Percentiles rank a stretch among this genome's conserved stretches.
Conservation (phyloP, 805 yeast genomes). For the Pichia heedii region DNA sequence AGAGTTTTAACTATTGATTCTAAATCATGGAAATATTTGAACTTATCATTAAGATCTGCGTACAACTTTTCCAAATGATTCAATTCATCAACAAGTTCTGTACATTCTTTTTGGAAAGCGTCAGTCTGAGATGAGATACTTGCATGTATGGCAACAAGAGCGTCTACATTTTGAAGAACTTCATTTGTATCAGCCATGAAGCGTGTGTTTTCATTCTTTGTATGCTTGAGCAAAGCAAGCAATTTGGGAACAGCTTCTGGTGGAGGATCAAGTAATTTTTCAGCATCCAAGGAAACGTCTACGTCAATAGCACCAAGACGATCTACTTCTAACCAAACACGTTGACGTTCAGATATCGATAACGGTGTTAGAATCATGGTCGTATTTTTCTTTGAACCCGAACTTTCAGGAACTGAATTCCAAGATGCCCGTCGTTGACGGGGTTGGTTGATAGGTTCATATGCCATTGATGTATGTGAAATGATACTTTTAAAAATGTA, state of each 20-base stretch:
- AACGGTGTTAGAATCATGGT: background rate
- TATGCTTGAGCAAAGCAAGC: background rate
- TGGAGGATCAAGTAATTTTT: background rate
- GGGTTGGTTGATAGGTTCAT: no score
- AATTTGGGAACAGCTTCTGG: background rate
- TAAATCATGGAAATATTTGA: constrained; percentile 58
- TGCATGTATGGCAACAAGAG: constrained; percentile 43
- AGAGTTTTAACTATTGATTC: constrained; percentile 62
- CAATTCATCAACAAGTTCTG: constrained; percentile 39
- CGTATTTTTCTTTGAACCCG: background rate
- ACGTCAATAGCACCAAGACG: background rate
- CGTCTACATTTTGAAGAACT: constrained; percentile 15
- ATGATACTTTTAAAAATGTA: no score
- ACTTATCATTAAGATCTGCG: constrained; percentile 36
- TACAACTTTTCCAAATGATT: constrained; percentile 33
- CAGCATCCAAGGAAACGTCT: background rate
- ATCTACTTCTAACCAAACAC: background rate
- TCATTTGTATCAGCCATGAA: constrained; percentile 40
- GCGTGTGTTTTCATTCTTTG: constrained; percentile 24
- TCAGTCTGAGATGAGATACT: constrained; percentile 53
- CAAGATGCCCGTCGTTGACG: background rate
- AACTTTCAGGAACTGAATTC: background rate
- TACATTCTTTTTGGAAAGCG: constrained; percentile 53
- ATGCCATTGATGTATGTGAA: no score
- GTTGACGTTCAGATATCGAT: background rate